Evolutionary conservation across 345 rosid genomes (phyloP), one percentile per base, ranked within the genome.

Genomic region (Bruguiera sexangula): DNA sequence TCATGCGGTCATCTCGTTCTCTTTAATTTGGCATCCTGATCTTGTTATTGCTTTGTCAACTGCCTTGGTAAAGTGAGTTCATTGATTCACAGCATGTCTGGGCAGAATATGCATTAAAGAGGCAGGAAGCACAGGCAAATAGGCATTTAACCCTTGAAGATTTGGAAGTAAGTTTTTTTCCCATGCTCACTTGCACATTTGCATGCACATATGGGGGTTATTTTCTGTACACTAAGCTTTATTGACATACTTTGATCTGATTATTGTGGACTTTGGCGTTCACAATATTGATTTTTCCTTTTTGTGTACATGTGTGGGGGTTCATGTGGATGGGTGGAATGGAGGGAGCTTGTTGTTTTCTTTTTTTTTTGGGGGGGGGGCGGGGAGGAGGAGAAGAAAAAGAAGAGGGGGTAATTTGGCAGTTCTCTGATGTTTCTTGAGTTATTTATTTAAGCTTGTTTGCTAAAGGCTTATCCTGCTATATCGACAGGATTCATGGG

Each of bases 61-160:
- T 87, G 96, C 99, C 99, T 24, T 96, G 99, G 99, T 97, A 92
- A 81, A 96, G 99, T 69, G 99, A 96, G 81, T 96, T 96, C 80
- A 90, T 96, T 65, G 99, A 96, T 80, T 96, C 99, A 0, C 98
- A 96, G 82, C 89, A 97, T 62, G 99, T 96, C 52, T 92, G 99
- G 99, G 99, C 99, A 11, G 99, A 96, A 77, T 96, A 96, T 82
- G 99, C 99, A 27, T 75, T 96, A 68, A 96, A 96, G 86, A 85
- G 99, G 83, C 99, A 96, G 80, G 99, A 96, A 84, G 99, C 99
- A 3, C 98, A 92, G 80, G 98, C 99, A 76, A 96, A 96, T 71
- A 90, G 99, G 87, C 98, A 97, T 24, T 82, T 96, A 66, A 96
- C 99, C 0, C 89, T 96, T 62, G 99, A 96, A 80, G 99, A 96